Conservation (phyloP, 768 basidiomycete species). For the Auricularia sp. region DNA sequence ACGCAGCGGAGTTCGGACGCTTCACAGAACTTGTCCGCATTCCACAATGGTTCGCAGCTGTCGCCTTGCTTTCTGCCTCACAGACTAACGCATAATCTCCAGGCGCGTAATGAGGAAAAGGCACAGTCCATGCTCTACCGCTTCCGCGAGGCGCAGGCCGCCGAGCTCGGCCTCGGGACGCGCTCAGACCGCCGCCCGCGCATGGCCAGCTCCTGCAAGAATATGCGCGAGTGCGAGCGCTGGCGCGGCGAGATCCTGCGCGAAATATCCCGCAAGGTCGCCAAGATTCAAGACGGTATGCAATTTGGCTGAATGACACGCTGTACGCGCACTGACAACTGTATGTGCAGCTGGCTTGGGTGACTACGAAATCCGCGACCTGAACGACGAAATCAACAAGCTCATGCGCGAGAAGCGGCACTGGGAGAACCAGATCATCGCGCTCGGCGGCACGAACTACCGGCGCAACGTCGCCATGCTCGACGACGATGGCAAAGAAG, state of each 20-base stretch:
- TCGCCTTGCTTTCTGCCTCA: not conserved
- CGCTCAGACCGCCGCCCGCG: constrained; percentile 78
- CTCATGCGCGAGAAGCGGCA: constrained; percentile 90
- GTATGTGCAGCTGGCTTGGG: constrained; percentile 64
- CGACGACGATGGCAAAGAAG: constrained; percentile 91
- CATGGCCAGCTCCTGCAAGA: constrained; percentile 89
- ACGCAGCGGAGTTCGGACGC: not conserved
- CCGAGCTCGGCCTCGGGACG: constrained; percentile 86
- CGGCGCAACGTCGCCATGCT: constrained; percentile 87
- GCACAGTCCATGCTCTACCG: constrained; percentile 92
- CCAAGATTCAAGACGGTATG: constrained; percentile 93
- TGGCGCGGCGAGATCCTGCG: constrained; percentile 94
- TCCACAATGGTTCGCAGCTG: not conserved
- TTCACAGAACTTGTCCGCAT: not conserved
- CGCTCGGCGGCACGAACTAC: constrained; percentile 92
- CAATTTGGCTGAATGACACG: constrained; percentile 8
- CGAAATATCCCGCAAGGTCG: constrained; percentile 93
- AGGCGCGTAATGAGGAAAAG: constrained; percentile 98
- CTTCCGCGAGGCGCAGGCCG: constrained; percentile 93
- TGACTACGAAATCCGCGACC: constrained; percentile 90
- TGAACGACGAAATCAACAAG: constrained; percentile 98
- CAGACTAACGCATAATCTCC: not conserved
- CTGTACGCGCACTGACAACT: no score
- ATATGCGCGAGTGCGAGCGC: constrained; percentile 83
- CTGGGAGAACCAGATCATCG: constrained; percentile 98